Evolutionary conservation across 805 yeast genomes (phyloP).

Genomic region (baker's yeast (Saccharomyces cerevisiae)): DNA sequence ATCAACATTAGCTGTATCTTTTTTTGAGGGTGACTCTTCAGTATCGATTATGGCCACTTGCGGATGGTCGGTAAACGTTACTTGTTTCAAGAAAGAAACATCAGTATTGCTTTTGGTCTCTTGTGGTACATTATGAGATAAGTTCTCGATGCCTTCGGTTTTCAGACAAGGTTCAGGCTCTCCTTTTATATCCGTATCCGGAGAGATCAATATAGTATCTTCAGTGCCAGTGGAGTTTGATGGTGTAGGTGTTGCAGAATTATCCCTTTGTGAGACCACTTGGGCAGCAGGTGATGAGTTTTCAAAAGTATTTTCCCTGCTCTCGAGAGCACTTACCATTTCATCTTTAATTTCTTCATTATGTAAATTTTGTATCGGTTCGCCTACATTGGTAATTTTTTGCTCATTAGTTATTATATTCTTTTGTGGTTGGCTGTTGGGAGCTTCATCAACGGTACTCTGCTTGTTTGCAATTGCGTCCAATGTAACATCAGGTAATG

Average conservation of each 20-base stretch:
- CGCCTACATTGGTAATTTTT: background rate
- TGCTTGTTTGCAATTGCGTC: background rate
- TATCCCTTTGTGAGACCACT: background rate
- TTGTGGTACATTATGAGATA: background rate
- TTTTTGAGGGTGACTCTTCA: conserved; percentile 6
- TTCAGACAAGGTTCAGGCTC: background rate
- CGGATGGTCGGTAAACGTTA: conserved; percentile 14
- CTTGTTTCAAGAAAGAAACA: conserved; percentile 9
- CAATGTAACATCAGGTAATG: background rate
- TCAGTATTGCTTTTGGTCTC: background rate
- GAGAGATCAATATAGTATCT: background rate
- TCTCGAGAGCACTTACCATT: background rate
- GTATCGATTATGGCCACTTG: conserved; percentile 13
- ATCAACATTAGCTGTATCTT: background rate
- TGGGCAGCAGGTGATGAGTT: background rate
- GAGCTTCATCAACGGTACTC: background rate
- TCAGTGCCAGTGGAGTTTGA: background rate
- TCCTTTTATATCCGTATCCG: background rate
- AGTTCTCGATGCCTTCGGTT: background rate
- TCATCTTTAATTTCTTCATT: background rate
- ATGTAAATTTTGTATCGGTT: background rate
- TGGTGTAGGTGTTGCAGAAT: background rate
- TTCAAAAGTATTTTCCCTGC: background rate
- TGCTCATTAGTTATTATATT: background rate
- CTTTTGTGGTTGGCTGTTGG: background rate